Base-by-base conservation (phyloP, 257 asterid species). In the Paulownia fortunei region DNA sequence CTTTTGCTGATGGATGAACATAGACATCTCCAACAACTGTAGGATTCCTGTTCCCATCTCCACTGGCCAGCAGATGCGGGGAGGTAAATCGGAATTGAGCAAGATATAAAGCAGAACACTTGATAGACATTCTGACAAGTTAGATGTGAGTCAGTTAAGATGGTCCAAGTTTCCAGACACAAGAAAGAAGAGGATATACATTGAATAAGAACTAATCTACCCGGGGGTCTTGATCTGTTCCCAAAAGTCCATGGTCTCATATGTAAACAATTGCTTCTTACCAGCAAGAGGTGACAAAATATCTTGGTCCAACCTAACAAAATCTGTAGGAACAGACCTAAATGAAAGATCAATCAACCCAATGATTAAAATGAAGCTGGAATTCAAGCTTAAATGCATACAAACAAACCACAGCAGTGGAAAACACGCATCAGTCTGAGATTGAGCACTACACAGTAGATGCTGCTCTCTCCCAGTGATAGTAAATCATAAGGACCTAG, bases 151-250 rank as follows among this genome's bases (percentile, higher is more conserved):
- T 60, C 76, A 42, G 71, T 78, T 56, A 23, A 37, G 73, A 54
- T 21, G 65, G 78, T 61, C 55, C 44, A 64, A 67, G 30, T 23
- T 78, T 68, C 24, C 15, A 21, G 32, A 58, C 42, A 42, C 41
- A 26, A 73, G 47, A 63, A 78, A 69, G 15, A 77, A 76, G 55
- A 51, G 63, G 52, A 51, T 27, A 21, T 30, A 27, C 2, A 51
- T 58, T 36, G 55, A 77, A 63, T 18, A 34, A 72, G 55, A 54
- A 34, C 39, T 16, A 18, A 65, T 59, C 47, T 83, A 93, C 98
- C 93, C 97, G 58, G 97, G 97, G 23, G 92, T 90, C 81, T 91
- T 93, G 86, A 93, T 93, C 79, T 93, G 98, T 83, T 93, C 97
- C 98, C 98, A 93, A 76, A 91, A 93, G 79, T 89, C 97, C 61